Percentiles rank a stretch among this genome's conserved stretches.
Evolutionary conservation across 2,329 filamentous ascomycete genomes (phyloP).

Genomic region (Alternaria triticina): DNA sequence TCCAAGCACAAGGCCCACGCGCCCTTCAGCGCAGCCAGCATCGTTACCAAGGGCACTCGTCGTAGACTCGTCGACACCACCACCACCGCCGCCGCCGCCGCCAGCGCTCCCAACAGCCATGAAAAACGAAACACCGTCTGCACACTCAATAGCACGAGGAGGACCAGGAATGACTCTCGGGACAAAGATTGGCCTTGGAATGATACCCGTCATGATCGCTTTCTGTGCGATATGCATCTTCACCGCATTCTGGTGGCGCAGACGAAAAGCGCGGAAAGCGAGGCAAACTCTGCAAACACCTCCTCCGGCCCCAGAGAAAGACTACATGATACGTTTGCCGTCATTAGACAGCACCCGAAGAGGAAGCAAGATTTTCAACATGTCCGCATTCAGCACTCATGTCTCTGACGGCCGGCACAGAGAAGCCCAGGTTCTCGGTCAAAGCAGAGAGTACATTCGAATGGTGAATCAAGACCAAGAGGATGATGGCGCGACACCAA

Average conservation of each 20-base stretch:
- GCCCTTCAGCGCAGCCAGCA: background rate
- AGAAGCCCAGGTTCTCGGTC: conserved; percentile 4
- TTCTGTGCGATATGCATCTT: conserved; percentile 21
- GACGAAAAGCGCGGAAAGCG: conserved; percentile 8
- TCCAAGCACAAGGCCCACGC: background rate
- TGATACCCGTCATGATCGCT: conserved; percentile 30
- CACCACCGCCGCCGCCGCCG: background rate
- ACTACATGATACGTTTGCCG: conserved; percentile 9
- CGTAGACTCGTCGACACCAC: background rate
- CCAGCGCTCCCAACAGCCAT: background rate
- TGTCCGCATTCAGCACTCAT: conserved; percentile 27
- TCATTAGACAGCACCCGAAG: conserved; percentile 14
- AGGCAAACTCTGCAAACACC: background rate
- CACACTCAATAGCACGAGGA: background rate
- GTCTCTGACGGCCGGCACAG: conserved; percentile 1
- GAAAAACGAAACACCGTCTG: background rate
- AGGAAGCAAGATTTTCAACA: conserved; percentile 26
- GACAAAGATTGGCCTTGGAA: conserved; percentile 32
- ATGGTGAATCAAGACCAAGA: background rate
- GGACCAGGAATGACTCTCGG: conserved; percentile 6
- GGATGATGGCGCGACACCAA: background rate
- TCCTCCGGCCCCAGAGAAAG: conserved; percentile 22
- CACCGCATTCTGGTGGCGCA: conserved; percentile 27
- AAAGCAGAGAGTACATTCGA: background rate
- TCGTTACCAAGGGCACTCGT: background rate